Evolutionary conservation across 805 yeast genomes (phyloP).

Genomic region (Nakazawaea ambrosiae): DNA sequence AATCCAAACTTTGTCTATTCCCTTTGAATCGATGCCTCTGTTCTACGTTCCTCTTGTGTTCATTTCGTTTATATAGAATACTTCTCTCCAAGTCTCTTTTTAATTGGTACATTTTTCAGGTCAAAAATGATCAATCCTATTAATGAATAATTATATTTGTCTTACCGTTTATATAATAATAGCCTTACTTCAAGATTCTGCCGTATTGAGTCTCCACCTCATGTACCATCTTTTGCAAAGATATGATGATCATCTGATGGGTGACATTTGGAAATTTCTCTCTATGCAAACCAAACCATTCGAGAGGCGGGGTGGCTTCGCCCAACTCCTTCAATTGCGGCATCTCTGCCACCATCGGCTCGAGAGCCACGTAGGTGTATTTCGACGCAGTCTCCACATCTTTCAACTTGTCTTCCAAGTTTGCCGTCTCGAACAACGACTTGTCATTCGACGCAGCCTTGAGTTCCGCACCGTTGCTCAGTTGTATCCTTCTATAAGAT

Average conservation of each 20-base stretch:
- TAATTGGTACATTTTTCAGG: background rate
- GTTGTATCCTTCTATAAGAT: conserved; percentile 22
- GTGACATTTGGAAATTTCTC: conserved; percentile 79
- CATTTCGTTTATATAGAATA: background rate
- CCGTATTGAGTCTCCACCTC: conserved; percentile 55
- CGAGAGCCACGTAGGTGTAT: conserved; percentile 55
- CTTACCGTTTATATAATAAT: background rate
- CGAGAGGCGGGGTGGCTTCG: conserved; percentile 95
- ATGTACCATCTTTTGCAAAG: conserved; percentile 65
- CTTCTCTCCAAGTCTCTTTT: background rate
- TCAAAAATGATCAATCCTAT: background rate
- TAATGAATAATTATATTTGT: no score
- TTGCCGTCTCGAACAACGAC: conserved; percentile 24
- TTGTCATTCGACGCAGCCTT: conserved; percentile 26
- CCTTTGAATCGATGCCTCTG: conserved; percentile 1
- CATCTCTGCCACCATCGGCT: conserved; percentile 76
- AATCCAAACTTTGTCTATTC: conserved; percentile 30
- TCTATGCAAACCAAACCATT: conserved; percentile 95
- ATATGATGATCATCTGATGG: conserved; percentile 70
- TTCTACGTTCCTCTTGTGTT: background rate
- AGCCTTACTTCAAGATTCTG: conserved; percentile 39
- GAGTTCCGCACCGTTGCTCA: conserved; percentile 14
- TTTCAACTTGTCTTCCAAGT: conserved; percentile 34
- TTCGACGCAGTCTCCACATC: conserved; percentile 38
- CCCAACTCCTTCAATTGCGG: conserved; percentile 90